Evolutionary conservation across 129 eudicot species (phyloP), one percentile per base, ranked within the genome.

Genomic region (Flaveria sonorensis): DNA sequence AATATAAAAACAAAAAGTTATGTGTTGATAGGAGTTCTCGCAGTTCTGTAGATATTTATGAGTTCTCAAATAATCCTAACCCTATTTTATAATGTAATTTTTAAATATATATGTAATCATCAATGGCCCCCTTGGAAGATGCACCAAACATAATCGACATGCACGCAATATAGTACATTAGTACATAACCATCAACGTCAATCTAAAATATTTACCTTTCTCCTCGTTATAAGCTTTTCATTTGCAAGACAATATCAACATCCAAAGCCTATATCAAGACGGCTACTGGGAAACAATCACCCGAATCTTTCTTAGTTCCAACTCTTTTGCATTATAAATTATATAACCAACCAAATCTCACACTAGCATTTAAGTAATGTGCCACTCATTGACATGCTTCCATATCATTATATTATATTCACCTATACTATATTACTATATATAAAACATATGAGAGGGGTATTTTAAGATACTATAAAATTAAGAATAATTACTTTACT

Each of bases 231-330:
- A 67, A 73, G 62, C 69, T 59, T 24, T 21, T 28, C 23, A 13
- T 42, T 59, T 74, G 23, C 43, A 59, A 72, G 18, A 57, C 36
- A 73, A 39, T 19, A 21, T 39, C 66, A 72, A 24, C 32, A 51
- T 20, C 21, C 5, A 12, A 42, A 45, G 9, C 59, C 24, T 57
- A 23, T 28, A 57, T 42, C 19, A 63, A 15, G 62, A 75, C 46
- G 79, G 47, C 48, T 45, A 61, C 48, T 26, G n/a, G 3, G 28
- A 46, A 74, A 59, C 57, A 60, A 24, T 5, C 79, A 74, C 48
- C 57, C 61, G 18, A 74, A 43, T 42, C 78, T 23, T 40, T 26
- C 5, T 20, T 26, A n/a, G 20, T 47, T 24, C 62, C 46, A 75
- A 62, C 62, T 46, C 79, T 3, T 61, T 46, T 45, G 71, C 12